Evolutionary conservation across 2,329 filamentous ascomycete genomes (phyloP).

Genomic region (Ceratocystis huliohia): DNA sequence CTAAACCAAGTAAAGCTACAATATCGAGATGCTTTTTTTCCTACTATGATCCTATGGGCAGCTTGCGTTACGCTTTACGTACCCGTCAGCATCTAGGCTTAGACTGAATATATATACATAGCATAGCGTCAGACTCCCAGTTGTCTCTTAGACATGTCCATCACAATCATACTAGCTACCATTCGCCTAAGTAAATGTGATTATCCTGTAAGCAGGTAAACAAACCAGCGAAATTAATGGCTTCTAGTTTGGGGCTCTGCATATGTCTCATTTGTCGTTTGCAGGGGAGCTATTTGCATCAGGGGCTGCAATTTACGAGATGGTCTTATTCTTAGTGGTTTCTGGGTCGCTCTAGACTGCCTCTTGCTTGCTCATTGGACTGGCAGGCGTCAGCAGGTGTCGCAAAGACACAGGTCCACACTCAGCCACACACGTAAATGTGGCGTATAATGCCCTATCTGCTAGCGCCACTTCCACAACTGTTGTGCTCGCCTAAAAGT

Average conservation of each 20-base stretch:
- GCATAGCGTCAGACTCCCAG: too few species aligned
- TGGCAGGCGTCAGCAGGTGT: too few species aligned
- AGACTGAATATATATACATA: too few species aligned
- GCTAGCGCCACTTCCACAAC: slow-evolving; percentile 13
- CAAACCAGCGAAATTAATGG: not conserved
- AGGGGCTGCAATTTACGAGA: not conserved
- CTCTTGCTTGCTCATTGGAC: not conserved
- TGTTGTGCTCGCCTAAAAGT: not conserved
- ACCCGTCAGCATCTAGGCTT: too few species aligned
- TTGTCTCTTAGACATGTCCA: too few species aligned
- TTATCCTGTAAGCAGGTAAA: not conserved
- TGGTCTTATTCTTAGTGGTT: too few species aligned
- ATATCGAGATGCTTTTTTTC: not conserved
- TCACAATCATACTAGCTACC: not conserved
- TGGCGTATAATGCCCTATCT: slow-evolving; percentile 10
- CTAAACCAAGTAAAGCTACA: not conserved
- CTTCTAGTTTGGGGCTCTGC: not conserved
- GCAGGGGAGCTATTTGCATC: not conserved
- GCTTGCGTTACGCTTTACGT: too few species aligned
- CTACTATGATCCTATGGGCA: too few species aligned
- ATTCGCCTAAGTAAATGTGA: not conserved
- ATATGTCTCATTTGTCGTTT: not conserved
- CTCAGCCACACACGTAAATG: not conserved
- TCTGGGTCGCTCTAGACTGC: not conserved
- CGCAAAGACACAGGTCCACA: not conserved